A percentile compares a stretch with the other conserved stretches of the same genome.
Evolutionary conservation across 192 early-diverging fungal genomes (phyloP).

Genomic region (Rhizophagus sp.): DNA sequence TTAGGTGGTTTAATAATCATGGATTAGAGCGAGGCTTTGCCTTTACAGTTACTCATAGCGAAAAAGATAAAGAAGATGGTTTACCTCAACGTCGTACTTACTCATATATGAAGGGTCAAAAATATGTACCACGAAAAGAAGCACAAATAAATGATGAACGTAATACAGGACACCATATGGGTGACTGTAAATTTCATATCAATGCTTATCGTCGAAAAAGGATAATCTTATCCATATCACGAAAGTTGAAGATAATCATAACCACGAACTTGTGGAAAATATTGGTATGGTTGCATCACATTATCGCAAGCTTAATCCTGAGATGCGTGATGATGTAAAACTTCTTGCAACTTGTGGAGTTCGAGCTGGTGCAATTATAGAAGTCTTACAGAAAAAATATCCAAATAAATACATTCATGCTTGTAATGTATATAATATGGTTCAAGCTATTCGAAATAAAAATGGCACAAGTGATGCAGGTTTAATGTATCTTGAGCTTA

Average conservation of each 20-base stretch:
- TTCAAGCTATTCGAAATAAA: not conserved
- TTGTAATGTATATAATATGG: slow-evolving; percentile 7
- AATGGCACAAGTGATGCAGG: not conserved
- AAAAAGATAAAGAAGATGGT: not conserved
- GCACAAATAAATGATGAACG: not conserved
- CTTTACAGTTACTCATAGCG: not conserved
- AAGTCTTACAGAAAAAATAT: slow-evolving; percentile 6
- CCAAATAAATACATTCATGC: slow-evolving; percentile 2
- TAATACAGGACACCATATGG: slow-evolving; percentile 2
- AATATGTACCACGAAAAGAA: not conserved
- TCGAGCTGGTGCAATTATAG: slow-evolving; percentile 8
- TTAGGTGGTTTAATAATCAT: not conserved
- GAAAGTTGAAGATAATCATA: not conserved
- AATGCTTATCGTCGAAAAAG: slow-evolving; percentile 8
- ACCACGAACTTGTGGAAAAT: slow-evolving; percentile 1
- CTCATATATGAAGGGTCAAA: not conserved
- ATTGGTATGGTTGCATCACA: not conserved
- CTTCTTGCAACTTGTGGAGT: slow-evolving; percentile 5
- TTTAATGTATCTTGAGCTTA: slow-evolving; percentile 18
- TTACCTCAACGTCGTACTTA: not conserved
- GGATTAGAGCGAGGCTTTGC: not conserved
- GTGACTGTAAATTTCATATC: slow-evolving; percentile 11
- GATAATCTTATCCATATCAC: slow-evolving; percentile 13
- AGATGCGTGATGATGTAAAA: not conserved
- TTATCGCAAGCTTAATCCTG: not conserved